Conservation (phyloP, 176 grass and related monocot genomes). For the Carex myosuroides region DNA sequence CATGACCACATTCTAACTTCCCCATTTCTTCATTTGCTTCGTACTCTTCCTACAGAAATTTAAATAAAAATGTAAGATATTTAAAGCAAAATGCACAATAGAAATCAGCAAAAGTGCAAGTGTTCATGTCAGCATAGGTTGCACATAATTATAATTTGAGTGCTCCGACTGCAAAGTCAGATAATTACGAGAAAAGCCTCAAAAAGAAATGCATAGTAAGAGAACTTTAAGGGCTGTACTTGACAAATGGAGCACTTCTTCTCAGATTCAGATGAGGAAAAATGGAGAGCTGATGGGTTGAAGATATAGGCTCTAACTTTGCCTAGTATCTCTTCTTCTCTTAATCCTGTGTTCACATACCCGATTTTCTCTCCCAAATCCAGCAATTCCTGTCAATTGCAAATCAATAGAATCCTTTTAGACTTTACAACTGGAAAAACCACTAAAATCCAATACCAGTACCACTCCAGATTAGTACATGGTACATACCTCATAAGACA, state of each 20-base stretch:
- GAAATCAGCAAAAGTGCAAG: background rate
- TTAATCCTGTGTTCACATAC: constrained; percentile 83
- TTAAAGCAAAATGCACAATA: too few species aligned
- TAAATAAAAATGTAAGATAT: background rate
- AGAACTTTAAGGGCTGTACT: constrained; percentile 16
- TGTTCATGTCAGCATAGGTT: background rate
- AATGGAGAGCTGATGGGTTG: constrained; percentile 33
- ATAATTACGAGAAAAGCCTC: background rate
- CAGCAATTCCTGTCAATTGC: constrained; percentile 56
- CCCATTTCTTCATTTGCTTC: constrained; percentile 56
- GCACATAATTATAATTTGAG: background rate
- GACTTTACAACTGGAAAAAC: background rate
- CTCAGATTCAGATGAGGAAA: constrained; percentile 39
- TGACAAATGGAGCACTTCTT: constrained; percentile 81
- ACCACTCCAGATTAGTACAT: background rate
- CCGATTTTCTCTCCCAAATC: constrained; percentile 74
- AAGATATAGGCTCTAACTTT: constrained; percentile 49
- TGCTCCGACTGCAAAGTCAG: background rate
- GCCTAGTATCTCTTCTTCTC: constrained; percentile 53
- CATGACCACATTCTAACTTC: constrained; percentile 67
- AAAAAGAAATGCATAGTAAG: background rate
- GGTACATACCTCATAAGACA: constrained; percentile 75
- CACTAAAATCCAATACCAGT: background rate
- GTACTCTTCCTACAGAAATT: constrained; percentile 64
- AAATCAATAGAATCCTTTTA: background rate